These are phyloP conservation scores for Plasmodium adleri DNA, from an alignment of 169 alveolate species.

Conservation along the genomic window DNA sequence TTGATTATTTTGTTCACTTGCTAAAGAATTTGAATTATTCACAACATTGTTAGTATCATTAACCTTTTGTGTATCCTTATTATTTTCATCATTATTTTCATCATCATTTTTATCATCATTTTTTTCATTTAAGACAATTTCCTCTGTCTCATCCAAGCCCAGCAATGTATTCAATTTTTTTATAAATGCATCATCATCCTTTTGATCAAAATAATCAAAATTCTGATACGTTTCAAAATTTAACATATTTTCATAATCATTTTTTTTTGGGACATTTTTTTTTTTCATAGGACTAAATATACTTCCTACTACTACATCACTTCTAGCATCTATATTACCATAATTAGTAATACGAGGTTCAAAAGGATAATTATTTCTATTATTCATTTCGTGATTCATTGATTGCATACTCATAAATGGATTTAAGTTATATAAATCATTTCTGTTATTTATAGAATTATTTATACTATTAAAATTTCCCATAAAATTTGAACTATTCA, in stretches of 20 bases:
- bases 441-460: constrained; percentile 31
- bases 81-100: neutral
- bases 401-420: constrained; percentile 71
- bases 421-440: constrained; percentile 57
- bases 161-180: constrained; percentile 59
- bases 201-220: constrained; percentile 76
- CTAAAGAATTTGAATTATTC: neutral
- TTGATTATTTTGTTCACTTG: constrained; percentile 13
- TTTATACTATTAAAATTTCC: constrained; percentile 31
- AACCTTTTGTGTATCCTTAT: neutral
- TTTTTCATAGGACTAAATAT: constrained; percentile 62
- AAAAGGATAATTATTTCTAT: constrained; percentile 4
- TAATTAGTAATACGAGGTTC: constrained; percentile 22
- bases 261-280: constrained; percentile 33
- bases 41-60: neutral
- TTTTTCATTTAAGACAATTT: neutral
- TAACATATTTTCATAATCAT: constrained; percentile 32
- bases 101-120: constrained; percentile 1
- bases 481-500: constrained; percentile 25
- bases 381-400: constrained; percentile 24
- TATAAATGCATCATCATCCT: constrained; percentile 73
- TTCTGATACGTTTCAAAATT: constrained; percentile 73
- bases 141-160: constrained; percentile 65
- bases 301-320: constrained; percentile 70
- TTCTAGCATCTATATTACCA: constrained; percentile 58